Percentiles rank a stretch among this genome's conserved stretches.
These are phyloP conservation scores for Terfezia claveryi DNA, from an alignment of 495 filamentous ascomycete species.

Conservation along the genomic window DNA sequence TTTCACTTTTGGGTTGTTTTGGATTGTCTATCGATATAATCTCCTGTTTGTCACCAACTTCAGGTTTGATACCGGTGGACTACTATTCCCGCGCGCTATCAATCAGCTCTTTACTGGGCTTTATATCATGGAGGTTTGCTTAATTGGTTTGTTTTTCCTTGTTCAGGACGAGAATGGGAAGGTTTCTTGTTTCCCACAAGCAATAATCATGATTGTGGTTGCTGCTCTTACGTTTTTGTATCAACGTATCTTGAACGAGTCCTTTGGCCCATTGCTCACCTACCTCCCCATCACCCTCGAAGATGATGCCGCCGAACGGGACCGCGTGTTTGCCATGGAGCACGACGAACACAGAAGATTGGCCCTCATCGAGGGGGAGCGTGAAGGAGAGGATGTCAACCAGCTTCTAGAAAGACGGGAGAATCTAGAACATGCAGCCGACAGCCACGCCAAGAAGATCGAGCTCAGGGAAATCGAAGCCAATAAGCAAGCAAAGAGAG, in stretches of 20 bases:
- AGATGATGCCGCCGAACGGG: slow-evolving; percentile 73
- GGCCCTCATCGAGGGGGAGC: slow-evolving; percentile 28
- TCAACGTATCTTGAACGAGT: slow-evolving; percentile 61
- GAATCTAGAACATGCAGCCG: slow-evolving; percentile 19
- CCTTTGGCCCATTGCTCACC: slow-evolving; percentile 65
- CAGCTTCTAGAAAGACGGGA: slow-evolving; percentile 24
- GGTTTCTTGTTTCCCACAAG: slow-evolving; percentile 55
- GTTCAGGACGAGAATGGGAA: slow-evolving; percentile 37
- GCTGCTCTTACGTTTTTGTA: slow-evolving; percentile 51
- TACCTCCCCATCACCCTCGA: slow-evolving; percentile 91
- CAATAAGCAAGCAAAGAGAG: slow-evolving; percentile 7
- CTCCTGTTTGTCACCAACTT: slow-evolving; percentile 91
- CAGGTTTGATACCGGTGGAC: slow-evolving; percentile 71
- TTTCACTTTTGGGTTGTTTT: slow-evolving; percentile 81
- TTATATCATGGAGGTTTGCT: slow-evolving; percentile 81
- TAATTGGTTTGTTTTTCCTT: slow-evolving; percentile 83
- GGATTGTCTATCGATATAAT: slow-evolving; percentile 90
- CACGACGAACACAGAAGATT: slow-evolving; percentile 38
- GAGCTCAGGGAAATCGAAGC: slow-evolving; percentile 37
- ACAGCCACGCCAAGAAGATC: slow-evolving; percentile 29
- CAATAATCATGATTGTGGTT: slow-evolving; percentile 68
- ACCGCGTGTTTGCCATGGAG: slow-evolving; percentile 65
- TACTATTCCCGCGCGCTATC: slow-evolving; percentile 80
- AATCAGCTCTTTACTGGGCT: slow-evolving; percentile 91
- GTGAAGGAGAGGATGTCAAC: slow-evolving; percentile 26